phyloP scores from a whole-genome alignment of 768 basidiomycete genomes.

The Russula sp. region DNA sequence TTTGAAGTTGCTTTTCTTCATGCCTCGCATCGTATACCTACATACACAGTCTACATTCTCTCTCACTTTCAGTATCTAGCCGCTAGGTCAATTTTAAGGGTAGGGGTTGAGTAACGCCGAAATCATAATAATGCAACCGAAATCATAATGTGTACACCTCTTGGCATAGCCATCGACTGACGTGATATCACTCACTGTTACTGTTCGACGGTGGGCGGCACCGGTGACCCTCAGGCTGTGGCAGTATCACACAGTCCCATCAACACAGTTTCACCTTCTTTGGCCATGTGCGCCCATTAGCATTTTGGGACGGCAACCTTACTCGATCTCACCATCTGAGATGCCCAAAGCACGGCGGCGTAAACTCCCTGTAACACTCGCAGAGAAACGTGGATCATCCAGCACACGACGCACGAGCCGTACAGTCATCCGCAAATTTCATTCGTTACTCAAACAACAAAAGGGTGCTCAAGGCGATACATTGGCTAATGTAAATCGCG shows the following conservation, averaged over 20 bases:
- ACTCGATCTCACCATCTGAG: not conserved
- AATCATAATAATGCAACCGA: not conserved
- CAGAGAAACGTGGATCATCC: constrained; percentile 33
- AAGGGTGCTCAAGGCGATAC: constrained; percentile 44
- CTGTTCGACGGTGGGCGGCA: not conserved
- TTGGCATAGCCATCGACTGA: not conserved
- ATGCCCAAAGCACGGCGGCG: constrained; percentile 43
- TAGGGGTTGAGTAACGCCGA: not conserved
- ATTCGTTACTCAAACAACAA: constrained; percentile 69
- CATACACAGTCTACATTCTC: not conserved
- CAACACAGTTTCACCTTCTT: not conserved
- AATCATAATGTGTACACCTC: not conserved
- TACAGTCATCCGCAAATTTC: constrained; percentile 71
- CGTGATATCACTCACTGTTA: not conserved
- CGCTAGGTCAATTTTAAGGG: not conserved
- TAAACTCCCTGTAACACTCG: constrained; percentile 41
- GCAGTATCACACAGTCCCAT: too few species aligned
- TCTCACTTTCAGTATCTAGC: not conserved
- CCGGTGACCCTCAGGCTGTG: too few species aligned
- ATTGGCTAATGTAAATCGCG: constrained; percentile 48
- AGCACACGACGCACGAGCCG: constrained; percentile 58
- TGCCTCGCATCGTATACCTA: not conserved
- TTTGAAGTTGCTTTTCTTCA: not conserved
- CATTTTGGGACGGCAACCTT: not conserved
- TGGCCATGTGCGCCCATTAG: not conserved